phyloP scores from a whole-genome alignment of 495 filamentous ascomycete genomes.

The Neurospora cerealis region DNA sequence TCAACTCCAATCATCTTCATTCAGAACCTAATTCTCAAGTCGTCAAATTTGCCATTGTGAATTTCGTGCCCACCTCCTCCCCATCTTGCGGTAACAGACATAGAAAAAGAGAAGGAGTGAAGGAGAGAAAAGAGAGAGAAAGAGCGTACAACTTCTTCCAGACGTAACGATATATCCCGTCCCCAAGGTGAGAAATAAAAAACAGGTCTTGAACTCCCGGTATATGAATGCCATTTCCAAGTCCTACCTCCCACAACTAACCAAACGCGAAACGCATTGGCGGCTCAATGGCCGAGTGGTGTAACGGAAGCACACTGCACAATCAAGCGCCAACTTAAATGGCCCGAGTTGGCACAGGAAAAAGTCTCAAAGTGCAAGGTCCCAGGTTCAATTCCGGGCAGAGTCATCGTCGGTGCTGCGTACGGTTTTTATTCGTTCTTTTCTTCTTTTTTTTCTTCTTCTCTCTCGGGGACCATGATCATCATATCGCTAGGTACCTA shows the following conservation, averaged over 20 bases:
- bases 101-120: no score
- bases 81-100: no score
- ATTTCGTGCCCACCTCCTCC: no score
- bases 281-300: not conserved
- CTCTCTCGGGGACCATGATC: not conserved
- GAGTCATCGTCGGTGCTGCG: not conserved
- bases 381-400: not conserved
- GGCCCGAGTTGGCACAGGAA: not conserved
- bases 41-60: no score
- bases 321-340: not conserved
- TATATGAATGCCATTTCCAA: not conserved
- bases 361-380: not conserved
- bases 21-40: no score
- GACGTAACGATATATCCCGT: no score
- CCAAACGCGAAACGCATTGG: not conserved
- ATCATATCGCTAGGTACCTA: not conserved
- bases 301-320: not conserved
- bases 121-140: no score
- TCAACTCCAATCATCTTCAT: no score
- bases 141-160: no score
- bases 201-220: not conserved
- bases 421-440: not conserved
- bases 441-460: no score
- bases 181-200: no score
- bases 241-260: not conserved